A percentile compares a stretch with the other conserved stretches of the same genome.
Evolutionary conservation across 2,329 filamentous ascomycete species (phyloP).

Genomic region (Fusarium verticillioides): DNA sequence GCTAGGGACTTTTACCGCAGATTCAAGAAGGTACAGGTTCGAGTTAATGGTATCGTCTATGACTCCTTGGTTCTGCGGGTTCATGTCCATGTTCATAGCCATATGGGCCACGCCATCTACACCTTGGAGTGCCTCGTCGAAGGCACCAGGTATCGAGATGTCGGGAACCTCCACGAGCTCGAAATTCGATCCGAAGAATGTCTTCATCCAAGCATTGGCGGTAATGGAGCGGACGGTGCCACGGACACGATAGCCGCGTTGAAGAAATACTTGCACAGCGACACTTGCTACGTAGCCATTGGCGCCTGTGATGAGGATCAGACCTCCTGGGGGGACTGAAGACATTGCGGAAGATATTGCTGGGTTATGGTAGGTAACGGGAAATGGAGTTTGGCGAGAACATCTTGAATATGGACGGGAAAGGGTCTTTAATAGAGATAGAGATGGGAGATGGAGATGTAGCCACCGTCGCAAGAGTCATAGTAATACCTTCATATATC

Average conservation of each 20-base stretch:
- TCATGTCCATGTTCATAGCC: not conserved
- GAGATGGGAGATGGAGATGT: too few species aligned
- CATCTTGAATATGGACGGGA: too few species aligned
- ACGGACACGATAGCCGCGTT: not conserved
- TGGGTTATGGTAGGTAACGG: too few species aligned
- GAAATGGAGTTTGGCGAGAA: accelerated
- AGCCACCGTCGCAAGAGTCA: too few species aligned
- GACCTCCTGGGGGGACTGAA: accelerated
- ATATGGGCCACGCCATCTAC: not conserved
- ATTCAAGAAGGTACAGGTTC: not conserved
- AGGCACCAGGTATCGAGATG: not conserved
- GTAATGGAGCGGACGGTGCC: not conserved
- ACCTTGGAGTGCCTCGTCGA: not conserved
- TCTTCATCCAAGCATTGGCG: not conserved
- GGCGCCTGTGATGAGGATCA: not conserved
- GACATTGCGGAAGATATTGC: not conserved
- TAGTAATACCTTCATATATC: too few species aligned
- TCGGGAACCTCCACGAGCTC: not conserved
- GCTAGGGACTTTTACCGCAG: not conserved
- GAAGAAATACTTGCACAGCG: not conserved
- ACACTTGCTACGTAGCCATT: not conserved
- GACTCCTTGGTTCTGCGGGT: not conserved
- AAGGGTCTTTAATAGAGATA: too few species aligned
- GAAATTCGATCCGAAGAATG: not conserved
- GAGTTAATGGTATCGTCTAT: not conserved